Evolutionary conservation across 1,139 yeast species (phyloP), one percentile per base, ranked within the genome.

Genomic region (Zygosaccharomyces pseudobailii): DNA sequence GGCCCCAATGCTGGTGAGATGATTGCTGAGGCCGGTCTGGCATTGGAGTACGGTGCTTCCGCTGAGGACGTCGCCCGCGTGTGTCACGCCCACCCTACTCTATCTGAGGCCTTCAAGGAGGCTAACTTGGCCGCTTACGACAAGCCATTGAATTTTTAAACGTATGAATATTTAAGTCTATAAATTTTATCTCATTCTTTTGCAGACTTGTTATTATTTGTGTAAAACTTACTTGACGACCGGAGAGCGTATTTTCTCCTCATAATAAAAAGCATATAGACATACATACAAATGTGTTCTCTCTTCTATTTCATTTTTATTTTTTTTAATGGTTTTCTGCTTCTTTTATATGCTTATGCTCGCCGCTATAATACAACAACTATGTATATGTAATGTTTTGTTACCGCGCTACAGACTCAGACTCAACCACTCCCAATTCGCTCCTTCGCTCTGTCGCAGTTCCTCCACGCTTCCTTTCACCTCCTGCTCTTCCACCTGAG

Each of bases 1-100:
- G 98, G 98, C 62, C 87, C 98, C 60, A 88, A 87, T 66, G 99
- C 99, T 50, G 98, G 99, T 73, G 99, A 94, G 78, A 88, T 94
- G 96, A 92, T 94, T 68, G 97, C 96, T 57, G 98, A 94, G 75
- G 97, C 90, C 54, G 96, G 95, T 58, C 79, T 94, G 67, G 99
- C 99, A 44, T 72, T 94, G 58, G 99, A 94, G 75, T 94, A 94
- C 73, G 99, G 99, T 71, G 99, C 98, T 47, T 84, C 95, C 43
- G 87, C 97, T 49, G 99, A 94, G 74, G 99, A 94, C 67, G 78
- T 94, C 65, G 95, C 97, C 54, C 85, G 97, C 75, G 87, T 90
- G 45, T 90, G 97, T 71, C 98, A 92, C 65, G 97, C 98, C 51
- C 99, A 94, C 73, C 99, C 99, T 70, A 92, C 99, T 39, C 78